Evolutionary conservation across 352 stramenopile species (phyloP).

Genomic region (Thalassiosira hispida): DNA sequence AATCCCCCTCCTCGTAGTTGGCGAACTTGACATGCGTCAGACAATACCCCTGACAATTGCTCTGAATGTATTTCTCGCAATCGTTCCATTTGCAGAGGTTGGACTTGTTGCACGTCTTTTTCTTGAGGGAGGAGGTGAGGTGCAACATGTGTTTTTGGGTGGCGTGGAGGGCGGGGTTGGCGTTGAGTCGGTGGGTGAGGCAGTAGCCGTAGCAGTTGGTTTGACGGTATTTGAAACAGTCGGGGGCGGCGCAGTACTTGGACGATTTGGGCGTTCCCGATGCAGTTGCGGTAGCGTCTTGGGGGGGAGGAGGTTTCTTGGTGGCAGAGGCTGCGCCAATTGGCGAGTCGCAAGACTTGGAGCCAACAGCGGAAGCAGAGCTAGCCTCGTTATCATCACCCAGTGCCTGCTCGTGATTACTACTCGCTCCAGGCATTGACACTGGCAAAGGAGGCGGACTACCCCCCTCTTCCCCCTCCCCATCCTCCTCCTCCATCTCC

Average conservation of each 20-base stretch:
- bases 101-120: background rate
- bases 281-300: background rate
- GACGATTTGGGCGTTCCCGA: background rate
- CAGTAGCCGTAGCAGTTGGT: slow-evolving; percentile 26
- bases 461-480: too few relatives aligned
- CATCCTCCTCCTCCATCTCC: too few relatives aligned
- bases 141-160: background rate
- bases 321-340: too few relatives aligned
- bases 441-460: too few relatives aligned
- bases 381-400: too few relatives aligned
- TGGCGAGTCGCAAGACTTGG: too few relatives aligned
- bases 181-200: slow-evolving; percentile 7
- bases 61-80: slow-evolving; percentile 35
- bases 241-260: slow-evolving; percentile 20
- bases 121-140: slow-evolving; percentile 4
- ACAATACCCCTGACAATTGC: slow-evolving; percentile 36
- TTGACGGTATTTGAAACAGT: slow-evolving; percentile 28
- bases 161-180: background rate
- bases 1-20: slow-evolving; percentile 29
- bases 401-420: too few relatives aligned
- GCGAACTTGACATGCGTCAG: slow-evolving; percentile 24
- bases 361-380: too few relatives aligned
- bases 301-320: too few relatives aligned
- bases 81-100: slow-evolving; percentile 30
- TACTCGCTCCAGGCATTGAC: too few relatives aligned